Evolutionary conservation across 352 stramenopile genomes (phyloP).

Genomic region (Globisporangium carolinianum): DNA sequence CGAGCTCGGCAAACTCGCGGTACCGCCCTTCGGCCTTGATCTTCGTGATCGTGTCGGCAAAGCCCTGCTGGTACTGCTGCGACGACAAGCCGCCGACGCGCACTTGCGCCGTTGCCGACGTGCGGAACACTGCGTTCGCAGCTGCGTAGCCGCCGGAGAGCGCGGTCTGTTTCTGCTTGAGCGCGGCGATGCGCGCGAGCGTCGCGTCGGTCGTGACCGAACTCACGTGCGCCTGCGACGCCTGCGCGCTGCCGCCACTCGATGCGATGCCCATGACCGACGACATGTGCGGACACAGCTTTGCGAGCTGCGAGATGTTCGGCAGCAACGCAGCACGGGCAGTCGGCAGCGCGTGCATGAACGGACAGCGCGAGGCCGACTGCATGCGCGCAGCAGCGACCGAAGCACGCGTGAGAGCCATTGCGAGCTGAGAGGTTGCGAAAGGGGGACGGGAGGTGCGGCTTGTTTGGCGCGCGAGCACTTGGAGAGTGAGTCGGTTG

Average conservation of each 20-base stretch:
- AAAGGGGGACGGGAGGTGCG: not conserved
- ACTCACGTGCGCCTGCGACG: conserved; percentile 57
- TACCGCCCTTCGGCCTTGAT: conserved; percentile 87
- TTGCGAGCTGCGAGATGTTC: conserved; percentile 81
- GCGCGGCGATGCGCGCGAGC: conserved; percentile 58
- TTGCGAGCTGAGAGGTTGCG: conserved; percentile 15
- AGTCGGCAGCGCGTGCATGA: conserved; percentile 76
- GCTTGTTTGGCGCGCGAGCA: conserved; percentile 7
- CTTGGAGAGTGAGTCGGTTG: conserved; percentile 31
- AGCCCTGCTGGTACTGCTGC: conserved; percentile 63
- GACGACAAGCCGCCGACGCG: conserved; percentile 55
- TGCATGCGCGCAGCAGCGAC: conserved; percentile 64
- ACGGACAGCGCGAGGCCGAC: conserved; percentile 69
- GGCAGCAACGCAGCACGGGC: conserved; percentile 68
- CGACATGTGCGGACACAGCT: conserved; percentile 86
- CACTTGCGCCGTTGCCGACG: conserved; percentile 39
- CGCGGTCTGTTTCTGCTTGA: conserved; percentile 57
- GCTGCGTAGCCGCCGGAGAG: conserved; percentile 28
- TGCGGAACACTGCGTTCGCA: conserved; percentile 49
- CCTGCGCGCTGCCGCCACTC: conserved; percentile 21
- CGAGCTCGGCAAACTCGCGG: conserved; percentile 81
- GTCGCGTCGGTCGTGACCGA: conserved; percentile 52
- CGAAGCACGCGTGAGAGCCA: conserved; percentile 66
- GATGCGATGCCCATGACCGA: conserved; percentile 58
- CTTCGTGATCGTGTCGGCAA: conserved; percentile 64